These are phyloP conservation scores for Asterionellopsis glacialis DNA, from an alignment of 108 stramenopile species.

Conservation along the genomic window DNA sequence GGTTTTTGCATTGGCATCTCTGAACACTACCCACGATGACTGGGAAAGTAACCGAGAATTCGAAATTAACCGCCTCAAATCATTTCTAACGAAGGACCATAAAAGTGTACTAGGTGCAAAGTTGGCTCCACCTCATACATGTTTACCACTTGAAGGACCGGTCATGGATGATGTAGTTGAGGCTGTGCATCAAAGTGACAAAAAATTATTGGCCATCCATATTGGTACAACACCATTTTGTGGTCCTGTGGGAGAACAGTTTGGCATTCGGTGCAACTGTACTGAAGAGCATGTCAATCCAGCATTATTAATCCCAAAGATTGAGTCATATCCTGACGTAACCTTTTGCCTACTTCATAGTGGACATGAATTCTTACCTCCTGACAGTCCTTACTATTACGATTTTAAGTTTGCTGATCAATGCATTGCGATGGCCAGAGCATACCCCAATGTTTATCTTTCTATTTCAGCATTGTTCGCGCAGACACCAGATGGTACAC, in stretches of 20 bases:
- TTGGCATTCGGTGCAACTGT: slow-evolving; percentile 7
- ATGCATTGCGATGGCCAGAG: slow-evolving; percentile 22
- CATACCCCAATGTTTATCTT: slow-evolving; percentile 26
- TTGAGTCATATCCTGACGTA: slow-evolving; percentile 17
- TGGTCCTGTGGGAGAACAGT: slow-evolving; percentile 22
- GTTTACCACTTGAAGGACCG: slow-evolving; percentile 14
- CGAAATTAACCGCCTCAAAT: slow-evolving; percentile 14
- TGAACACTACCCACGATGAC: slow-evolving; percentile 26
- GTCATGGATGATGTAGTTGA: slow-evolving; percentile 17
- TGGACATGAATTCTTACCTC: slow-evolving; percentile 29
- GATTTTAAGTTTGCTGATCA: slow-evolving; percentile 17
- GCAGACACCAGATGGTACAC: slow-evolving; percentile 19
- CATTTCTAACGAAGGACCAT: slow-evolving; percentile 5
- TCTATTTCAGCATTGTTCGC: slow-evolving; percentile 29
- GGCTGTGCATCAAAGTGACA: not conserved
- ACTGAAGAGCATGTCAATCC: slow-evolving; percentile 17
- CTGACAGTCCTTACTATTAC: slow-evolving; percentile 13
- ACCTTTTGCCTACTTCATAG: slow-evolving; percentile 25
- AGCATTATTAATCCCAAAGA: slow-evolving; percentile 1
- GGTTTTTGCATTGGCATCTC: slow-evolving; percentile 20
- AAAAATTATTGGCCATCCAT: slow-evolving; percentile 23
- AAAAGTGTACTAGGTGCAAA: slow-evolving; percentile 17
- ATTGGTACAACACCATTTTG: slow-evolving; percentile 35
- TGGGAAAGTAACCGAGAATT: slow-evolving; percentile 26
- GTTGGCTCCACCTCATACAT: slow-evolving; percentile 25